A percentile compares a stretch with the other conserved stretches of the same genome.
These are phyloP conservation scores for Rosa lucieae DNA, from an alignment of 306 rosid species.

Conservation along the genomic window DNA sequence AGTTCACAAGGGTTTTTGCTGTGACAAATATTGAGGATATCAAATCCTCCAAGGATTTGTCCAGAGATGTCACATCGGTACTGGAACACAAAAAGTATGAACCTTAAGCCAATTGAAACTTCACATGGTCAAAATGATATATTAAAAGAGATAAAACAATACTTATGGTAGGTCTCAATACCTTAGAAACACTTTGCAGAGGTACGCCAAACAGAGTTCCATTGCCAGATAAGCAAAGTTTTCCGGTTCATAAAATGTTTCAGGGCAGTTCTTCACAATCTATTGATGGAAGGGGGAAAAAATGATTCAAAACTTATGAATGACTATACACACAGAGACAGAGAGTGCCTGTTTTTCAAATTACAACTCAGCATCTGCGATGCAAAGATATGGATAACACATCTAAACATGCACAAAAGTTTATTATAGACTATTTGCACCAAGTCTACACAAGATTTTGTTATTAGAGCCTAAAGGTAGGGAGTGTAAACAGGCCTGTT, in stretches of 20 bases:
- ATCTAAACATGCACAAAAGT: neutral
- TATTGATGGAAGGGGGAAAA: conserved; percentile 39
- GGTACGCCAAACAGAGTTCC: conserved; percentile 75
- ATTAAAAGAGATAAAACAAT: neutral
- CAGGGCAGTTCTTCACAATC: conserved; percentile 87
- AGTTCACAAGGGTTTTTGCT: conserved; percentile 60
- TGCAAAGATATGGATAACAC: neutral
- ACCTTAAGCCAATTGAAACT: conserved; percentile 25
- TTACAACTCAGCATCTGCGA: conserved; percentile 1
- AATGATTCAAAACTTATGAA: conserved; percentile 12
- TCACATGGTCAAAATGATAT: neutral
- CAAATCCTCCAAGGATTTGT: conserved; percentile 50
- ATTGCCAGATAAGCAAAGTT: conserved; percentile 54
- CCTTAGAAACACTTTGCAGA: conserved; percentile 57
- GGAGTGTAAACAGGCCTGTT: neutral
- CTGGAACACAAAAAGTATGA: conserved; percentile 46
- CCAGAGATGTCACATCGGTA: conserved; percentile 36
- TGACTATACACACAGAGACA: neutral
- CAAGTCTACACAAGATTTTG: neutral
- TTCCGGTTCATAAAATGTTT: conserved; percentile 54
- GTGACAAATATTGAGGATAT: conserved; percentile 55
- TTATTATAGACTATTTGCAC: neutral
- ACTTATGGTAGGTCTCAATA: conserved; percentile 19
- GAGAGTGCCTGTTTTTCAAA: neutral
- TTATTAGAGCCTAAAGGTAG: neutral